Evolutionary conservation across 352 stramenopile genomes (phyloP).

Genomic region (Blastocystis sp.): DNA sequence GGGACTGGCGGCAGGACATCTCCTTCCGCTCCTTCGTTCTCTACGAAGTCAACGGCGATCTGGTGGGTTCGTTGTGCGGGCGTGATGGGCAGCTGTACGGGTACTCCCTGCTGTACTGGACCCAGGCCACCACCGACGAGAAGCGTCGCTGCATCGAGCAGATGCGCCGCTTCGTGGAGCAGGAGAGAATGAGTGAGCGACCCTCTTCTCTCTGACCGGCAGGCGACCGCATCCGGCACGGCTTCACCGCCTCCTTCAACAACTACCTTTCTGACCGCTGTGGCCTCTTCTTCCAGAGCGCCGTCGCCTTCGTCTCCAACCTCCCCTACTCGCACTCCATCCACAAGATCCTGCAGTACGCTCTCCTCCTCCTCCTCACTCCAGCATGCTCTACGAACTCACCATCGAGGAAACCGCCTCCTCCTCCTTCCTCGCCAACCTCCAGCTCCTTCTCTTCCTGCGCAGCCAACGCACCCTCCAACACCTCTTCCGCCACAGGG

Average conservation of each 20-base stretch:
- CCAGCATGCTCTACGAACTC: background rate
- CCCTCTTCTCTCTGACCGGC: background rate
- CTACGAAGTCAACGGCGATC: slow-evolving; percentile 12
- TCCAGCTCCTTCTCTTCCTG: no score
- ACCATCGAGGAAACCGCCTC: no score
- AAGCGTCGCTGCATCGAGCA: background rate
- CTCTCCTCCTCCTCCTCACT: background rate
- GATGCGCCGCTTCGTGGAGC: background rate
- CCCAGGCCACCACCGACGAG: background rate
- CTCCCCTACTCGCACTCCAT: slow-evolving; percentile 43
- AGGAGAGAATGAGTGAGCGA: background rate
- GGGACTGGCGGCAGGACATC: background rate
- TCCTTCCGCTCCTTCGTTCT: slow-evolving; percentile 22
- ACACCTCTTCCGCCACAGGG: no score
- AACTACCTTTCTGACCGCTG: slow-evolving; percentile 1
- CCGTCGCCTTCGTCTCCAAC: slow-evolving; percentile 10
- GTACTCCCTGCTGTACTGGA: slow-evolving; percentile 53
- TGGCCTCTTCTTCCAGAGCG: background rate
- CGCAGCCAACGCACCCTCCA: no score
- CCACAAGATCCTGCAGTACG: slow-evolving; percentile 1
- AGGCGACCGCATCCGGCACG: background rate
- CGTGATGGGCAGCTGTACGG: slow-evolving; percentile 12
- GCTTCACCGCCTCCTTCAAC: slow-evolving; percentile 11
- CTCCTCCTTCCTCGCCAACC: no score
- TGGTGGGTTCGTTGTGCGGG: background rate